A percentile compares a stretch with the other conserved stretches of the same genome.
These are phyloP conservation scores for Camellia oleifera DNA, from an alignment of 179 eudicot genomes.

Conservation along the genomic window DNA sequence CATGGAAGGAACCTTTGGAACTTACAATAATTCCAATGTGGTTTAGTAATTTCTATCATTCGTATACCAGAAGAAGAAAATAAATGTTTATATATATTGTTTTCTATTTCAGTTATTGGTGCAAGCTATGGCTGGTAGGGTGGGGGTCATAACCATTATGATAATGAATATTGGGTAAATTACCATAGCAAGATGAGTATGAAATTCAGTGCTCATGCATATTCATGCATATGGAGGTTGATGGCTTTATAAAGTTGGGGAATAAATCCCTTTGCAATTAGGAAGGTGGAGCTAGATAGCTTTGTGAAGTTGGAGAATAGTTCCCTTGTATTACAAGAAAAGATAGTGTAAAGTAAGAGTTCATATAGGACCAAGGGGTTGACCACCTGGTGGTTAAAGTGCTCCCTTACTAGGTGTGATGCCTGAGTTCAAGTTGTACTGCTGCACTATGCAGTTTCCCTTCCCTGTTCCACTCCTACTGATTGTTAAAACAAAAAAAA, in stretches of 20 bases:
- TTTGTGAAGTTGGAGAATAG: neutral
- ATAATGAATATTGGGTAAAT: neutral
- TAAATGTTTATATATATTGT: neutral
- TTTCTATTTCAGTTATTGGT: neutral
- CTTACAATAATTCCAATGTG: neutral
- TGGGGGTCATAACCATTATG: neutral
- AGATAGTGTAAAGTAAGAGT: too few relatives aligned
- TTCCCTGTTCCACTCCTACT: too few relatives aligned
- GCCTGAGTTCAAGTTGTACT: too few relatives aligned
- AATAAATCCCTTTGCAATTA: neutral
- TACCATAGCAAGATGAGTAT: too few relatives aligned
- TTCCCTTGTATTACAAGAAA: neutral
- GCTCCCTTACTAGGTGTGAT: too few relatives aligned
- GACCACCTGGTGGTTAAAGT: too few relatives aligned
- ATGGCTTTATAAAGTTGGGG: neutral
- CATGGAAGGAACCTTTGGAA: neutral
- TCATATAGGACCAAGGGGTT: too few relatives aligned
- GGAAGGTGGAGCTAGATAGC: neutral
- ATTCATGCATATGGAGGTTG: neutral
- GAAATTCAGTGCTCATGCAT: neutral
- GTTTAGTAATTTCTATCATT: neutral
- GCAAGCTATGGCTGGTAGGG: neutral
- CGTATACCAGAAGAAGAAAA: too few relatives aligned
- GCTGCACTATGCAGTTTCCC: too few relatives aligned
- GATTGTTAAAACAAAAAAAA: too few relatives aligned